phyloP scores from a whole-genome alignment of 768 basidiomycete genomes.

The Lactarius pseudohatsudake region DNA sequence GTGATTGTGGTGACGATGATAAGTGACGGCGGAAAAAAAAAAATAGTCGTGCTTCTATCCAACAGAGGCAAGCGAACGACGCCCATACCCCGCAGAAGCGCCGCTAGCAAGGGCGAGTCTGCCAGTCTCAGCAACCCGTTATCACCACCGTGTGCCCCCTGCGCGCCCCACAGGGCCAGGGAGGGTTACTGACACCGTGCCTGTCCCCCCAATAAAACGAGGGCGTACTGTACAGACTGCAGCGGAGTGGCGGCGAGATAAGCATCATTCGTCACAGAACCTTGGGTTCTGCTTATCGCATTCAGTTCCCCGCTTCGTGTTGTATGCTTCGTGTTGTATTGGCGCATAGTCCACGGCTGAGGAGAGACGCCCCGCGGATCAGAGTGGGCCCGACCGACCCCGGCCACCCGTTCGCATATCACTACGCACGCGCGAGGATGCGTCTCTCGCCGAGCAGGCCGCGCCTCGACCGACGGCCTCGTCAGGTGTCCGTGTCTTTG shows the following conservation, averaged over 20 bases:
- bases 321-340: too few species aligned
- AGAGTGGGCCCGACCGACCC: not conserved
- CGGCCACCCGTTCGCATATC: not conserved
- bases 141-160: not conserved
- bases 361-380: not conserved
- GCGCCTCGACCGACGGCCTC: not conserved
- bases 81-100: not conserved
- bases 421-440: not conserved
- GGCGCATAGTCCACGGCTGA: too few species aligned
- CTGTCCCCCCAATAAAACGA: not conserved
- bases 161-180: not conserved
- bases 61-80: not conserved
- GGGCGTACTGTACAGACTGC: not conserved
- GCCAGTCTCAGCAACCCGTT: not conserved
- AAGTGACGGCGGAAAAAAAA: not conserved
- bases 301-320: too few species aligned
- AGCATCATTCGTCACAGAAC: too few species aligned
- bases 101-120: not conserved
- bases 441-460: not conserved
- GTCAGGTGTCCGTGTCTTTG: not conserved
- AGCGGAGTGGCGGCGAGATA: not conserved
- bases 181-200: not conserved
- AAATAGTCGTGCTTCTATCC: conserved; percentile 8
- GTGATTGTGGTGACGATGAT: not conserved
- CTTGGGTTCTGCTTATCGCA: too few species aligned